These are phyloP conservation scores for Luffa aegyptiaca DNA, from an alignment of 306 rosid genomes.

Conservation along the genomic window DNA sequence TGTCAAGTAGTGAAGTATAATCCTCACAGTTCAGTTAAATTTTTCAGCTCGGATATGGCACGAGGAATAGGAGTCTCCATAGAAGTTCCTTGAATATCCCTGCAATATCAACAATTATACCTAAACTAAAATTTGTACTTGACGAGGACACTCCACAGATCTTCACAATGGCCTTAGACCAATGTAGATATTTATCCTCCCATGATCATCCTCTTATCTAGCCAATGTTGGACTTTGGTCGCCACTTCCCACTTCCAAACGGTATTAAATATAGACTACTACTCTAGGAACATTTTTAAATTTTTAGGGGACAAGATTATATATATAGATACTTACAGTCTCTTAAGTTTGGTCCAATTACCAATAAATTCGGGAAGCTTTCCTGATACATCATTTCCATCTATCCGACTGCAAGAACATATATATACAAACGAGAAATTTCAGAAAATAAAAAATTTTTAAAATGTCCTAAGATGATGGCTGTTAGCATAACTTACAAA, in stretches of 20 bases:
- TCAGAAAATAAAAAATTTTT: not conserved
- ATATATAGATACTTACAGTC: conserved; percentile 34
- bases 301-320: not conserved
- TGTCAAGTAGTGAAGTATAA: too few species aligned
- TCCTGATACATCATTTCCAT: conserved; percentile 52
- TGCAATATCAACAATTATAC: too few species aligned
- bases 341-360: conserved; percentile 41
- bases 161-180: too few species aligned
- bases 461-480: not conserved
- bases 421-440: not conserved
- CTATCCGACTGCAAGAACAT: conserved; percentile 39
- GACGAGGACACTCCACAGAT: too few species aligned
- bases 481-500: conserved; percentile 36
- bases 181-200: too few species aligned
- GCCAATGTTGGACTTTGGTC: too few species aligned
- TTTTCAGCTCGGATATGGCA: too few species aligned
- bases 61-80: too few species aligned
- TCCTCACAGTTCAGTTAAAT: too few species aligned
- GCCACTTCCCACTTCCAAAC: not conserved
- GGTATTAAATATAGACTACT: conserved; percentile 12
- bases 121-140: too few species aligned
- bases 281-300: not conserved
- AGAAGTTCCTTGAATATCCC: too few species aligned
- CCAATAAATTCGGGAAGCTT: conserved; percentile 51
- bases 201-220: too few species aligned